These are phyloP conservation scores for Ziziphus jujuba DNA, from an alignment of 306 rosid species.

Conservation along the genomic window DNA sequence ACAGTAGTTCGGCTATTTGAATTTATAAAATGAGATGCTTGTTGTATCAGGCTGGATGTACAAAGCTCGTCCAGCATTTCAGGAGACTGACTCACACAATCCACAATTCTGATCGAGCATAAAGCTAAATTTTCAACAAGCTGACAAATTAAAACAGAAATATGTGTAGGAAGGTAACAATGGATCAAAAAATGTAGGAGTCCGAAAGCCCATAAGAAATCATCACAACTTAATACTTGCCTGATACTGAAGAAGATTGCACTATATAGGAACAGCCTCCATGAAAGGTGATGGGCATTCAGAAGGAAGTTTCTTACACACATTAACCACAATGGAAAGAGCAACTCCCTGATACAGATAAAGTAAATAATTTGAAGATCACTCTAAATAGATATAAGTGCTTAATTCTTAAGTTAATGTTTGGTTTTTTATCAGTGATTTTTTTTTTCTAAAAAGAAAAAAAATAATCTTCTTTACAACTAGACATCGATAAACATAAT, in stretches of 20 bases:
- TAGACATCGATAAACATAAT: neutral
- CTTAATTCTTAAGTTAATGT: too few relatives aligned
- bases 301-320: conserved; percentile 92
- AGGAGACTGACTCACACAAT: conserved; percentile 61
- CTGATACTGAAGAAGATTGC: conserved; percentile 90
- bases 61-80: conserved; percentile 88
- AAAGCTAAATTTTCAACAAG: conserved; percentile 83
- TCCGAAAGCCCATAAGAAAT: conserved; percentile 1
- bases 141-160: conserved; percentile 45
- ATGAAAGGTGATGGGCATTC: conserved; percentile 71
- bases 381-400: conserved; percentile 13
- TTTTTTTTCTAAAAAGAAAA: too few relatives aligned
- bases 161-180: conserved; percentile 16
- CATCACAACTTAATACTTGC: conserved; percentile 52
- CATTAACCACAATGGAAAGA: conserved; percentile 87
- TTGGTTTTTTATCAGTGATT: too few relatives aligned
- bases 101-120: conserved; percentile 78
- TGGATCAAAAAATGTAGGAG: conserved; percentile 3
- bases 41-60: conserved; percentile 72
- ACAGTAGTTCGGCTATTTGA: conserved; percentile 59
- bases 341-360: conserved; percentile 82
- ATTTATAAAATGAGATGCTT: conserved; percentile 60
- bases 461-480: conserved; percentile 10
- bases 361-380: conserved; percentile 11
- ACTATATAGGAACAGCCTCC: conserved; percentile 93